phyloP scores from a whole-genome alignment of 148 eudicot genomes.

The Drosera capensis region DNA sequence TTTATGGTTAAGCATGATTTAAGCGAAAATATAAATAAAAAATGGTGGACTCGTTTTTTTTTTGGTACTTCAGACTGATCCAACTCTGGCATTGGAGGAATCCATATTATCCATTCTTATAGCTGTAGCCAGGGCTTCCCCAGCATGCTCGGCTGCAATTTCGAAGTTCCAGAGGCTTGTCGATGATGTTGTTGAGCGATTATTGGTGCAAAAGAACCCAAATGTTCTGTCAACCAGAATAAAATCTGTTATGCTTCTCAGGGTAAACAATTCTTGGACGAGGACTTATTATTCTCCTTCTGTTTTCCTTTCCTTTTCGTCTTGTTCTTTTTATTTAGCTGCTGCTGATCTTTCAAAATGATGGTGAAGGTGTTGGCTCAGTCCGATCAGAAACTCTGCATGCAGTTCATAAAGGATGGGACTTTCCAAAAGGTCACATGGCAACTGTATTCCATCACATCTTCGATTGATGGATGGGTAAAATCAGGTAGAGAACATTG shows the following conservation, averaged over 20 bases:
- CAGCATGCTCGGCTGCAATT: conserved; percentile 62
- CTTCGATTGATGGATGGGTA: conserved; percentile 56
- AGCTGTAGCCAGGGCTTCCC: conserved; percentile 88
- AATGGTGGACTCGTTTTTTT: not conserved
- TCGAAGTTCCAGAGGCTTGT: conserved; percentile 69
- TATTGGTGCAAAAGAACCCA: conserved; percentile 29
- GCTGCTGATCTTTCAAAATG: too few species aligned
- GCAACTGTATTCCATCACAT: conserved; percentile 47
- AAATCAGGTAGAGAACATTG: conserved; percentile 41
- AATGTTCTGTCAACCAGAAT: conserved; percentile 42
- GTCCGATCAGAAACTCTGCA: conserved; percentile 41
- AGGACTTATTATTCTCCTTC: not conserved
- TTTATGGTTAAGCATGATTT: too few species aligned
- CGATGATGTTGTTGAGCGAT: conserved; percentile 53
- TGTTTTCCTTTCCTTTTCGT: not conserved
- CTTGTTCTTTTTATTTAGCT: conserved; percentile 5
- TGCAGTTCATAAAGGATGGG: conserved; percentile 39
- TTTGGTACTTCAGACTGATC: conserved; percentile 39
- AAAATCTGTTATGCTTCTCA: conserved; percentile 63
- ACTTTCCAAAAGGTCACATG: conserved; percentile 47
- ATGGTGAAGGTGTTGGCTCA: conserved; percentile 61
- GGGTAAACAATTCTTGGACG: conserved; percentile 40
- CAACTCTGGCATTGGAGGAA: conserved; percentile 56
- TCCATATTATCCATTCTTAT: conserved; percentile 52
- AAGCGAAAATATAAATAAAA: too few species aligned